Percentiles rank a stretch among this genome's conserved stretches.
Evolutionary conservation across 805 yeast genomes (phyloP).

Genomic region (Wickerhamomyces chambardii): DNA sequence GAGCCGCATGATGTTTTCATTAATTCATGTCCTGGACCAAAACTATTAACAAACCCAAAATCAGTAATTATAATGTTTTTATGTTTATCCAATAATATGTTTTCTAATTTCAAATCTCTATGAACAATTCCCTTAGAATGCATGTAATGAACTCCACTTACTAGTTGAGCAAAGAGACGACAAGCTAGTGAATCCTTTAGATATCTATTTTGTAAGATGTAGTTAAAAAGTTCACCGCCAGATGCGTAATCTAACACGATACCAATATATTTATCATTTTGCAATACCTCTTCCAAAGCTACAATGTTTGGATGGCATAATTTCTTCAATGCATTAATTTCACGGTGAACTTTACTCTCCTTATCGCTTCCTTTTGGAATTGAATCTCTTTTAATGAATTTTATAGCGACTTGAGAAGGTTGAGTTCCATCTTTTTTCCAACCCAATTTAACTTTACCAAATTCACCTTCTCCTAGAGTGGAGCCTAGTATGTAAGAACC

Average conservation of each 20-base stretch:
- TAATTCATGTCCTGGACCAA: constrained; percentile 46
- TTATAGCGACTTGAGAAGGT: constrained; percentile 79
- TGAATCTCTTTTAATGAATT: constrained; percentile 80
- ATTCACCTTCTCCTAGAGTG: constrained; percentile 96
- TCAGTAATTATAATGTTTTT: constrained; percentile 65
- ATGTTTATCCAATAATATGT: constrained; percentile 44
- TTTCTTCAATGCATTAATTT: constrained; percentile 81
- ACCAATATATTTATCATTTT: constrained; percentile 91
- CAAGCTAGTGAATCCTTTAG: constrained; percentile 85
- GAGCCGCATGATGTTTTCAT: constrained; percentile 97
- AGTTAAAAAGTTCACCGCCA: constrained; percentile 94
- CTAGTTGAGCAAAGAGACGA: constrained; percentile 82
- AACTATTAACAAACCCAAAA: constrained; percentile 88
- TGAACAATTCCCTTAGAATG: constrained; percentile 67
- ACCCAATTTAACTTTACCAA: constrained; percentile 94
- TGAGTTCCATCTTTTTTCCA: constrained; percentile 83
- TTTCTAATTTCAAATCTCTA: constrained; percentile 68
- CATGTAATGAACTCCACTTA: constrained; percentile 85
- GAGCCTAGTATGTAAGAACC: constrained; percentile 89
- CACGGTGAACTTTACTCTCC: constrained; percentile 85
- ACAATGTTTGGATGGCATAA: constrained; percentile 93
- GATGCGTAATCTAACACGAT: constrained; percentile 95
- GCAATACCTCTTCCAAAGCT: constrained; percentile 83
- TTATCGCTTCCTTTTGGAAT: constrained; percentile 81
- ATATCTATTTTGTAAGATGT: constrained; percentile 78